A percentile compares a stretch with the other conserved stretches of the same genome.
phyloP scores from a whole-genome alignment of 1,284 basidiomycete genomes.

The Sanghuangporus sanghuang region DNA sequence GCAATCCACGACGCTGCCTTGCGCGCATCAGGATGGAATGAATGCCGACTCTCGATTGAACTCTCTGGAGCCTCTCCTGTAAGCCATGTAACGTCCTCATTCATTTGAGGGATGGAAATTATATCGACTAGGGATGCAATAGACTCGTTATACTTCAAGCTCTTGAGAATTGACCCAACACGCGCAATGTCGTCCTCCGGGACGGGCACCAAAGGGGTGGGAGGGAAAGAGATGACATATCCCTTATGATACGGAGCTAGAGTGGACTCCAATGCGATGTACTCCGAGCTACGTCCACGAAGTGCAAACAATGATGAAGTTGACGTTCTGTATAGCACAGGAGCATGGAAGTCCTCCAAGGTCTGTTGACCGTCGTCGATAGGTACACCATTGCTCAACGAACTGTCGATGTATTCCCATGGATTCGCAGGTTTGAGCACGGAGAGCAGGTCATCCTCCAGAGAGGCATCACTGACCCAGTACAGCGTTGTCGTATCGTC shows the following conservation, averaged over 20 bases:
- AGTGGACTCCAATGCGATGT: slow-evolving; percentile 39
- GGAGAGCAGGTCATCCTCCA: slow-evolving; percentile 8
- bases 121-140: slow-evolving; percentile 59
- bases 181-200: slow-evolving; percentile 43
- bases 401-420: slow-evolving; percentile 9
- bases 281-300: slow-evolving; percentile 22
- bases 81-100: slow-evolving; percentile 68
- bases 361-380: background rate
- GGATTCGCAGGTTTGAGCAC: background rate
- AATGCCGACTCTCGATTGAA: slow-evolving; percentile 74
- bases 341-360: background rate
- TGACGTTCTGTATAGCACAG: slow-evolving; percentile 32
- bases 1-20: slow-evolving; percentile 76
- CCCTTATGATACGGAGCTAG: slow-evolving; percentile 62
- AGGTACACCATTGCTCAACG: background rate
- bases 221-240: slow-evolving; percentile 42
- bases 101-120: slow-evolving; percentile 58
- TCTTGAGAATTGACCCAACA: slow-evolving; percentile 43
- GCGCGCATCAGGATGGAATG: slow-evolving; percentile 65
- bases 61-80: slow-evolving; percentile 67
- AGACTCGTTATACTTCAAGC: slow-evolving; percentile 52
- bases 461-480: slow-evolving; percentile 8
- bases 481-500: slow-evolving; percentile 4
- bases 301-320: slow-evolving; percentile 45
- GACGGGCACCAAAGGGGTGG: slow-evolving; percentile 47